Conservation (phyloP, 1,139 yeast species). For the Pichia sp. region DNA sequence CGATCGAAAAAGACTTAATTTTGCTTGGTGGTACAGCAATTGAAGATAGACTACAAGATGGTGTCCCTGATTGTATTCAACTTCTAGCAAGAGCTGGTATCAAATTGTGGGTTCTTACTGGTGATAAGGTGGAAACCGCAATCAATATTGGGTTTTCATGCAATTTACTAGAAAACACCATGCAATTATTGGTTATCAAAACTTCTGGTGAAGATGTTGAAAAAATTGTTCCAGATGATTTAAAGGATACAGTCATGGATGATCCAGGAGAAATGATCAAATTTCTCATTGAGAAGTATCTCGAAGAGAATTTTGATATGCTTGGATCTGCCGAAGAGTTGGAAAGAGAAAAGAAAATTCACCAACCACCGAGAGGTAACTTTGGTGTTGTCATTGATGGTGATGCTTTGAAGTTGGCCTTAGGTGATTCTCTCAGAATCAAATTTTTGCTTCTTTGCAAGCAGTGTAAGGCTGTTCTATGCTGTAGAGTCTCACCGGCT, state of each 20-base stretch:
- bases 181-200: conserved; percentile 76
- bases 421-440: conserved; percentile 48
- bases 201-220: conserved; percentile 43
- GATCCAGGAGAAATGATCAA: conserved; percentile 47
- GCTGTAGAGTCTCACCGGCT: conserved; percentile 96
- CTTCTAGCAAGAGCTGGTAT: conserved; percentile 85
- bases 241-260: conserved; percentile 35
- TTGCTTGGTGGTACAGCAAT: conserved; percentile 96
- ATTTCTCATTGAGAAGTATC: conserved; percentile 53
- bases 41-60: conserved; percentile 92
- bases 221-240: conserved; percentile 33
- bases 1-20: conserved; percentile 66
- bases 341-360: conserved; percentile 61
- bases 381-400: conserved; percentile 91
- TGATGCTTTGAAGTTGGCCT: conserved; percentile 75
- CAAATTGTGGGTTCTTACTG: conserved; percentile 94
- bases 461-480: conserved; percentile 86
- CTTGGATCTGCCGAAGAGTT: conserved; percentile 58
- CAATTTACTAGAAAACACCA: conserved; percentile 77
- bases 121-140: conserved; percentile 97
- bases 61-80: conserved; percentile 92
- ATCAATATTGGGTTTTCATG: conserved; percentile 97
- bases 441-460: conserved; percentile 84
- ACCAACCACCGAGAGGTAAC: conserved; percentile 70
- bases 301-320: conserved; percentile 59